Base-by-base conservation (phyloP, 2,329 filamentous ascomycete genomes). In the Penicillium hordei region DNA sequence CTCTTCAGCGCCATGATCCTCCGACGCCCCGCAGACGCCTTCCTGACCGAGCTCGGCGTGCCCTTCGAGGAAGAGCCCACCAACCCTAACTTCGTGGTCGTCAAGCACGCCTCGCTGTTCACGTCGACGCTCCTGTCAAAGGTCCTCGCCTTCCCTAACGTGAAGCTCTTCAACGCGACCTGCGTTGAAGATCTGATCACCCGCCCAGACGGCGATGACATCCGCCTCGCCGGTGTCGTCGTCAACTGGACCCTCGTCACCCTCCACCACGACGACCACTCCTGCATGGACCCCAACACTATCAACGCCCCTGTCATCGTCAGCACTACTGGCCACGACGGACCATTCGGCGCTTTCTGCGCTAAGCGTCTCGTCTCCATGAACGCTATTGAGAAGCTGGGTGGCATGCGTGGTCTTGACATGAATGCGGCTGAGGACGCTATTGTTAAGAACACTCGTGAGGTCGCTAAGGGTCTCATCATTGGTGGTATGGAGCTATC, bases 91-190 rank as follows among this genome's bases (percentile, higher is more conserved):
- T 94, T 89, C 66, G 91, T 97, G 15, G 91, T 96, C 1, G 92
- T 96, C 74, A 95, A 94, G 85, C 92, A 96, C 77, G 92, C 93
- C 34, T 90, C 92, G 0, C 84, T 96, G 60, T 96, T 96, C 82
- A 97, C 92, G 33, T 91, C 88, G 59, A 96, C 92, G 27, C 81
- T 97, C 58, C 80, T 97, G 68, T 89, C 88, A 72, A 89, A 89
- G 77, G 92, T 97, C 10, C 81, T 97, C 51, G 78, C 84, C 59
- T 90, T 95, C 80, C 89, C 90, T 62, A 96, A 97, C 77, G 85
- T 96, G 71, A 97, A 97, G 85, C 86, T 97, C 61, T 97, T 96
- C 86, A 97, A 97, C 74, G 92, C 92, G 38, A 96, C 93, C 36
- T 84, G 89, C 21, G 92, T 97, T 43, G 93, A 97, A 79, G 92